Evolutionary conservation across 768 basidiomycete genomes (phyloP).

Genomic region (Pholiota microspora): DNA sequence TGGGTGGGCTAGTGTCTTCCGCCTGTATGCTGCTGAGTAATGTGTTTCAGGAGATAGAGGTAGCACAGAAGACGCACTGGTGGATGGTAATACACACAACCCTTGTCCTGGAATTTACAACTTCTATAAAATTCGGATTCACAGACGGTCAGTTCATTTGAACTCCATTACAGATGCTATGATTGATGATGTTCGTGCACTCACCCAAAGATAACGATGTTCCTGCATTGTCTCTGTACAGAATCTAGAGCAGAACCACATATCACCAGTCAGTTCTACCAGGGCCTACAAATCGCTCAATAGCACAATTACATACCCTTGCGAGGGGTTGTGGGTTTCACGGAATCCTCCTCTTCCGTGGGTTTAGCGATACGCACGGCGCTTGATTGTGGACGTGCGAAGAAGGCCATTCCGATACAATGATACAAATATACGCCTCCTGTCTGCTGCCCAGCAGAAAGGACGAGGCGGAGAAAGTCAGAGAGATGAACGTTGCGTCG

Average conservation of each 20-base stretch:
- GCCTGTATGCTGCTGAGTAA: constrained; percentile 9
- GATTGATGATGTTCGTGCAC: constrained; percentile 2
- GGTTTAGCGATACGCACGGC: constrained; percentile 77
- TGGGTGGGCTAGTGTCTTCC: constrained; percentile 14
- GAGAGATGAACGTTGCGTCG: too few relatives aligned
- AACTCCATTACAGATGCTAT: not conserved
- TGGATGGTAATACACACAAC: constrained; percentile 83
- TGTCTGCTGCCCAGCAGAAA: constrained; percentile 28
- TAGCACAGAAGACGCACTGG: constrained; percentile 39
- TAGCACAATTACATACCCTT: constrained; percentile 48
- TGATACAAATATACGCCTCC: constrained; percentile 10
- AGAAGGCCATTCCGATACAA: constrained; percentile 57
- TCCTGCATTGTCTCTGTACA: constrained; percentile 80
- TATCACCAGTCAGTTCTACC: not conserved
- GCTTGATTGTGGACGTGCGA: constrained; percentile 59
- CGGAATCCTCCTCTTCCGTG: constrained; percentile 37
- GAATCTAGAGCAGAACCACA: constrained; percentile 43
- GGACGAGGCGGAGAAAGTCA: constrained; percentile 19
- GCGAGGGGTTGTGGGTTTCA: constrained; percentile 36
- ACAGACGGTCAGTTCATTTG: not conserved
- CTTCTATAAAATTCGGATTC: constrained; percentile 40
- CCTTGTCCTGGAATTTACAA: constrained; percentile 86
- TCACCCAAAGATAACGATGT: constrained; percentile 90
- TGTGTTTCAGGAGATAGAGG: not conserved
- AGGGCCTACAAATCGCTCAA: not conserved